These are phyloP conservation scores for Leucocoprinus birnbaumii DNA, from an alignment of 768 basidiomycete genomes.

Conservation along the genomic window DNA sequence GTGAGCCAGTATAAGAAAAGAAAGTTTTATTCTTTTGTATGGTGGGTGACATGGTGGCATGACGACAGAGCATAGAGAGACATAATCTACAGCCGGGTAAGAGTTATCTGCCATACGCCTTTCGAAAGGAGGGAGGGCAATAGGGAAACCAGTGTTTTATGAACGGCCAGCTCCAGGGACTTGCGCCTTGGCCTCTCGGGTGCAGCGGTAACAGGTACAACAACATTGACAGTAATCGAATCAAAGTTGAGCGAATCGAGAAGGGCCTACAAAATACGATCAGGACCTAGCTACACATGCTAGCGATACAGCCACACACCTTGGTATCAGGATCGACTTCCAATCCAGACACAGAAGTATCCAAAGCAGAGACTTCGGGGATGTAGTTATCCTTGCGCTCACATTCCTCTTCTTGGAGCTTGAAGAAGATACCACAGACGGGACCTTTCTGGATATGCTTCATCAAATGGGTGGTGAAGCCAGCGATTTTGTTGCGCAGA, in stretches of 20 bases:
- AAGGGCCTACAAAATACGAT: conserved; percentile 57
- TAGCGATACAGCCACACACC: conserved; percentile 45
- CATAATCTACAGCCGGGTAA: no score
- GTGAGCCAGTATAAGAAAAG: no score
- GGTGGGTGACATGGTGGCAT: no score
- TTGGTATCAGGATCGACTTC: conserved; percentile 94
- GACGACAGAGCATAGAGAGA: no score
- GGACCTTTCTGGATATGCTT: conserved; percentile 98
- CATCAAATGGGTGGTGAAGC: conserved; percentile 99
- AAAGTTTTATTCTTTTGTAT: no score
- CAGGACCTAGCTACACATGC: background rate
- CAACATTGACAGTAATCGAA: conserved; percentile 74
- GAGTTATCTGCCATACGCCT: no score
- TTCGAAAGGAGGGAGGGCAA: no score
- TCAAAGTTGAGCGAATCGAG: conserved; percentile 94
- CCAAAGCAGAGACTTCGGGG: conserved; percentile 96
- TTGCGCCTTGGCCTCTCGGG: conserved; percentile 77
- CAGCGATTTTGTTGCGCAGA: conserved; percentile 98
- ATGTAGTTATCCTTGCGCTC: conserved; percentile 99
- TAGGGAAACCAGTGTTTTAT: background rate
- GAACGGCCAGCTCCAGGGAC: conserved; percentile 76
- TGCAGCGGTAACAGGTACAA: conserved; percentile 56
- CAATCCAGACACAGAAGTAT: conserved; percentile 67
- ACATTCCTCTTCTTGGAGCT: conserved; percentile 99
- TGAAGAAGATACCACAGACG: conserved; percentile 99